Base-by-base conservation (phyloP, 768 basidiomycete species). In the Boletus rubescentipes region DNA sequence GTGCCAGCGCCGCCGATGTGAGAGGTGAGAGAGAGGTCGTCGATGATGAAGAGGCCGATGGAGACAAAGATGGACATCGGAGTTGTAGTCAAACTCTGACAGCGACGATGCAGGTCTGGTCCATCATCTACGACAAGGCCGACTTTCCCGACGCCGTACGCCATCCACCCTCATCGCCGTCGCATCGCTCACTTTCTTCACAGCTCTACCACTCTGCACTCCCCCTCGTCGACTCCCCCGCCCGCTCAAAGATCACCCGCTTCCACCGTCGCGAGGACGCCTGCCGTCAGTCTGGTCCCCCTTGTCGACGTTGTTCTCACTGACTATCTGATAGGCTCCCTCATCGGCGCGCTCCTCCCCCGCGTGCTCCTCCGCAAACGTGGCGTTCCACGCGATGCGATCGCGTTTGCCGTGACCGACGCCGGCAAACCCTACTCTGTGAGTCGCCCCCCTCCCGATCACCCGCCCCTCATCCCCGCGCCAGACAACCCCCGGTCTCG, bases 41-140 rank as follows among this genome's bases (percentile, higher is more conserved):
- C 93, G 61, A 95, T 80, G 63, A 97, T 94, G 74, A 95, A 95
- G 82, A 93, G 84, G 8, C 93, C 93, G 26, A 93, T 75, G n/a
- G 86, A 83, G 18, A 81, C 82, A 43, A 91, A 85, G 37, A 69
- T 58, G 30, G 65, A 29, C 46, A 62, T 57, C 47, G 61, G 63
- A 69, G 65, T 67, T 54, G 39, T 32, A 60, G 46, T 52, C 59
- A 35, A 23, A 55, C 54, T 58, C 60, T 51, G 43, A 60, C 42
- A 38, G 43, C 49, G 31, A 62, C 58, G 58, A 77, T 78, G 77
- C 73, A 78, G 41, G 74, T 79, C 39, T 75, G 75, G 72, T 71
- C 70, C 37, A 61, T 75, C 51, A 58, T 67, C 29, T 72, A 77
- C 64, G 72, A 77, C 57, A 63, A 69, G 38, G 21, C 54, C 31